Evolutionary conservation across 306 rosid genomes (phyloP).

Genomic region (Cucurbita argyrosperma): DNA sequence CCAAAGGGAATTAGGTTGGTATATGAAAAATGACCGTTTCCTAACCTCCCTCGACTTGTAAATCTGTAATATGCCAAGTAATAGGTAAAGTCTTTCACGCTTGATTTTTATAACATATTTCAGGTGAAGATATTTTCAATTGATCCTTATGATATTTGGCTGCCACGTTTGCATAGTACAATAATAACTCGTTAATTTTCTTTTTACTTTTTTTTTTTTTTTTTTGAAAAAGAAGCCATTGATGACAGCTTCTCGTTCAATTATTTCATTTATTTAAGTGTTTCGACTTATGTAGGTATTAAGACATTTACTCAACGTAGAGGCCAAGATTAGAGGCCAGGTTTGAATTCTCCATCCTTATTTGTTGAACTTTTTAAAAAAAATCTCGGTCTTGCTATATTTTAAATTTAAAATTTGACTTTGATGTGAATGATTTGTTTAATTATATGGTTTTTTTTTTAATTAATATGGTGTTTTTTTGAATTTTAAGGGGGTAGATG

Average conservation of each 20-base stretch:
- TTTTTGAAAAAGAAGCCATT: not conserved
- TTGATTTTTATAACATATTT: not conserved
- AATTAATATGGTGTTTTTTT: not conserved
- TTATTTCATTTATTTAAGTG: not conserved
- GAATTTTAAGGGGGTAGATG: not conserved
- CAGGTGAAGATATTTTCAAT: not conserved
- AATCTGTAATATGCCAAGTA: not conserved
- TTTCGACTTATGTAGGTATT: not conserved
- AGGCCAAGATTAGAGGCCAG: too few species aligned
- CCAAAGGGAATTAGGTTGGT: not conserved
- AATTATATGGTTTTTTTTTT: not conserved
- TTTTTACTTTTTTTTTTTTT: not conserved
- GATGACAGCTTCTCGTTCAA: not conserved
- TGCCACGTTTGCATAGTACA: slow-evolving; percentile 1
- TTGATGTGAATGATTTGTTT: not conserved
- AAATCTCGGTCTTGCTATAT: too few species aligned
- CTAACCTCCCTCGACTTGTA: not conserved
- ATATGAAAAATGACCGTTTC: slow-evolving; percentile 1
- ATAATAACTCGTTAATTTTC: not conserved
- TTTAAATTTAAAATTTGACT: not conserved
- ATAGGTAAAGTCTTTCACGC: not conserved
- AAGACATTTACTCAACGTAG: too few species aligned
- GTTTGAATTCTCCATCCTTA: too few species aligned
- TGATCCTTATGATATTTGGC: not conserved
- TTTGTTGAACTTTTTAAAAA: too few species aligned